Conservation (phyloP, 164 flowering plant species). For the Hamamelis virginiana region DNA sequence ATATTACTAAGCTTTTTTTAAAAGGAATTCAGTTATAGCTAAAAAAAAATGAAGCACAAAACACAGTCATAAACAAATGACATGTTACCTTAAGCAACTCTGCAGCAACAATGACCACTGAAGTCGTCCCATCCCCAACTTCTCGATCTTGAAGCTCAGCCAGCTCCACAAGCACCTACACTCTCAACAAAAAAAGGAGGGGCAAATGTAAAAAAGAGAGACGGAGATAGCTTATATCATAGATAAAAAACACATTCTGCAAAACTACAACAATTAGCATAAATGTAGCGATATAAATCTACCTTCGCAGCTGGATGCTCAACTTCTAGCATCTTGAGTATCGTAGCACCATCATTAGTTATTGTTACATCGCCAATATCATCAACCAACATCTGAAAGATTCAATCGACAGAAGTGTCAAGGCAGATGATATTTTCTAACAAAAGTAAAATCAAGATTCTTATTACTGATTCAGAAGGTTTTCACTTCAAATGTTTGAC, state of each 20-base stretch:
- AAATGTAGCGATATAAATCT: neutral
- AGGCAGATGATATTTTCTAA: neutral
- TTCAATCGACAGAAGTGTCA: conserved; percentile 2
- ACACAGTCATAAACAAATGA: neutral
- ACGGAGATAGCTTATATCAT: no score
- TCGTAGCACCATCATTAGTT: conserved; percentile 96
- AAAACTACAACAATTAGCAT: neutral
- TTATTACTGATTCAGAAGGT: no score
- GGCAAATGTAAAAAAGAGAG: neutral
- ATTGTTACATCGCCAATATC: conserved; percentile 97
- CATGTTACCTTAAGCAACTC: conserved; percentile 82
- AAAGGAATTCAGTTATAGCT: no score
- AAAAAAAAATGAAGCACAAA: no score
- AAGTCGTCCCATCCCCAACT: conserved; percentile 98
- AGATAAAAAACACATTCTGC: neutral
- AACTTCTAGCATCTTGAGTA: conserved; percentile 90
- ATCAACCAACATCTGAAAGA: conserved; percentile 90
- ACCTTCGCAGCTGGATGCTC: conserved; percentile 99
- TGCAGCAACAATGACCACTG: conserved; percentile 91
- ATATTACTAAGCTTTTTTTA: neutral
- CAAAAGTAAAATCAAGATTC: no score
- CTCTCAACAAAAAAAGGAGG: neutral
- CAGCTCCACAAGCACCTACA: conserved; percentile 85
- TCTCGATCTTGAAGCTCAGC: conserved; percentile 98
- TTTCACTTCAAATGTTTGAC: no score